A percentile compares a stretch with the other conserved stretches of the same genome.
phyloP scores from a whole-genome alignment of 2,329 filamentous ascomycete genomes.

The Trichoderma sp. region DNA sequence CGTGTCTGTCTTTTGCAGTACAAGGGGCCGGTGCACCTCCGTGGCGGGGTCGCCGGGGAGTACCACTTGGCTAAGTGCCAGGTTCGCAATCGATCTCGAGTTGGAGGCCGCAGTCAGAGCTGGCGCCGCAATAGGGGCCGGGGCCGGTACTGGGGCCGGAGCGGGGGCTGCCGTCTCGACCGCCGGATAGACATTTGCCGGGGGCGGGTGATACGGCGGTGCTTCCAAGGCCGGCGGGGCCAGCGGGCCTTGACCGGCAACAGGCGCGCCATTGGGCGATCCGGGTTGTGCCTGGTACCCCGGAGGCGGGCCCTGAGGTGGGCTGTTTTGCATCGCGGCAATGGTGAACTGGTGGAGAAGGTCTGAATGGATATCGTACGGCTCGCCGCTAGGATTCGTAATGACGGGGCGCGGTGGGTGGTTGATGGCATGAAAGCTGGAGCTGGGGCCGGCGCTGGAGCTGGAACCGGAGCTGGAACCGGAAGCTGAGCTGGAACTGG shows the following conservation, averaged over 20 bases:
- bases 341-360: slow-evolving; percentile 52
- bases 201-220: slow-evolving; percentile 23
- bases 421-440: slow-evolving; percentile 35
- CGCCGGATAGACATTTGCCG: slow-evolving; percentile 4
- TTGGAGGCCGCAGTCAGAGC: not conserved
- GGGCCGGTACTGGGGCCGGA: not conserved
- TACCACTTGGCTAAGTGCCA: not conserved
- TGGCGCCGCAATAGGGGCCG: not conserved
- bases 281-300: slow-evolving; percentile 29
- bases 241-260: slow-evolving; percentile 26
- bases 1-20: slow-evolving; percentile 73
- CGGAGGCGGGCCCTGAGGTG: slow-evolving; percentile 24
- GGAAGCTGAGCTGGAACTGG: not conserved
- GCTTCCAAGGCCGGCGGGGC: slow-evolving; percentile 30
- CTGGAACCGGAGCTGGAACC: not conserved
- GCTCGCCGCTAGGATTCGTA: slow-evolving; percentile 26
- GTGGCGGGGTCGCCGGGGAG: slow-evolving; percentile 26
- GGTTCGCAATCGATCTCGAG: not conserved
- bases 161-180: not conserved
- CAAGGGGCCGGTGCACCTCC: slow-evolving; percentile 49
- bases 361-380: slow-evolving; percentile 52
- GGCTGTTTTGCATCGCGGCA: slow-evolving; percentile 9
- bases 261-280: slow-evolving; percentile 28
- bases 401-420: slow-evolving; percentile 27
- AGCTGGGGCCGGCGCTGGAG: slow-evolving; percentile 27